These are phyloP conservation scores for Pseudofabraea citricarpa DNA, from an alignment of 2,329 filamentous ascomycete genomes.

Conservation along the genomic window DNA sequence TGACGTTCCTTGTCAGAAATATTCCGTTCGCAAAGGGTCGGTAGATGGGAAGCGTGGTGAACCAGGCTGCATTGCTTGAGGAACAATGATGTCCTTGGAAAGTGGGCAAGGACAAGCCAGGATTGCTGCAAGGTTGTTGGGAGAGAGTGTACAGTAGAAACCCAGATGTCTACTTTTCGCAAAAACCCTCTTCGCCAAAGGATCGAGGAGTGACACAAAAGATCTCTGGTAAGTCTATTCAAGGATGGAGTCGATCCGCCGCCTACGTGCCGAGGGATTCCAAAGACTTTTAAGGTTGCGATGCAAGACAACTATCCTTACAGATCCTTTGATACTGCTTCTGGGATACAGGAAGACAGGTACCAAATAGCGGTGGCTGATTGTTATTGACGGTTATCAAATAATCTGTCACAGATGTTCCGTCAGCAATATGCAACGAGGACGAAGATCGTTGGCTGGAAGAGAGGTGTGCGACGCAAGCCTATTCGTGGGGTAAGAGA, in stretches of 20 bases:
- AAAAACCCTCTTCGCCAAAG: slow-evolving; percentile 14
- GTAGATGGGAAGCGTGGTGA: slow-evolving; percentile 10
- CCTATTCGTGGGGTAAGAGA: slow-evolving; percentile 7
- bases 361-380: slow-evolving; percentile 22
- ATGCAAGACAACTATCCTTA: slow-evolving; percentile 23
- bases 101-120: slow-evolving; percentile 5
- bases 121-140: slow-evolving; percentile 1
- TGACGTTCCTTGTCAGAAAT: slow-evolving; percentile 8
- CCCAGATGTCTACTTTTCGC: no score
- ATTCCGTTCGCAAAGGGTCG: slow-evolving; percentile 11
- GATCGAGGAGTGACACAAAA: slow-evolving; percentile 6
- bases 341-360: no score
- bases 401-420: slow-evolving; percentile 22
- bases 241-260: slow-evolving; percentile 18
- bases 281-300: slow-evolving; percentile 24
- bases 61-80: slow-evolving; percentile 19
- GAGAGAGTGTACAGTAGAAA: no score
- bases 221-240: slow-evolving; percentile 6
- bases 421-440: slow-evolving; percentile 21
- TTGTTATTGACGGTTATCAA: slow-evolving; percentile 18
- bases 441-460: slow-evolving; percentile 16
- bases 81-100: slow-evolving; percentile 5
- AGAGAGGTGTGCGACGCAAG: slow-evolving; percentile 10
- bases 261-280: slow-evolving; percentile 19
- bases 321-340: no score